Evolutionary conservation across 2,329 filamentous ascomycete species (phyloP), one percentile per base, ranked within the genome.

Genomic region (Helotiales sp.): DNA sequence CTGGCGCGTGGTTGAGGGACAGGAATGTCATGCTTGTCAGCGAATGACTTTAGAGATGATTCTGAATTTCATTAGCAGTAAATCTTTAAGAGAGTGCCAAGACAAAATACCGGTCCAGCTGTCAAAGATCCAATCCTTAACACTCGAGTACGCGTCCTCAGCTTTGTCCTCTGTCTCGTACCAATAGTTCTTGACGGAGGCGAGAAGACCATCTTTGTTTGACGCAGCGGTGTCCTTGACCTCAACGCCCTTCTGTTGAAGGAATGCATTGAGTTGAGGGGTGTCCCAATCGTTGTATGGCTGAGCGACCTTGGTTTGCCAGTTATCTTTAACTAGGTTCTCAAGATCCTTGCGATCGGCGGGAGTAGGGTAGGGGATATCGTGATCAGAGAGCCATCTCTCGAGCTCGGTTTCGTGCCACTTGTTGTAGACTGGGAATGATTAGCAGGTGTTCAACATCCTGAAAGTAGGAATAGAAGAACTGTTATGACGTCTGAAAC

Each of bases 371-470:
- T 97, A 92, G 9, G 93, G 91, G 57, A 99, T 81, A 73, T 93
- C 85, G 77, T 98, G 84, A 72, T 99, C 95, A 29, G 90, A 90
- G 50, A 99, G 86, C 95, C 95, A 99, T 70, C 93, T 86, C 79
- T 99, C 93, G 29, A 99, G 85, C 81, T 99, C 95, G 22, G 91
- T 96, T 80, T 98, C 88, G 70, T 98, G 93, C 95, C 95, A 99
- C 74, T 95, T 97, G 78, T 98, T 97, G 81, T 98, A 98, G 15
- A 88, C 93, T 96, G 70, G 49, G 66, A 58, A 59, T 62, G 62
- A 59, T 74, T 60, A 73, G 65, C 25, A 59, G 27, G 24, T 2
- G 17, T 5, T 31, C 27, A 17, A 48, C 12, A 8, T 30, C 7
- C 24, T 29, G 7, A 24, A n/a, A 19, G 17, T 10, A 48, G 7